phyloP scores from a whole-genome alignment of 495 filamentous ascomycete genomes.

The Trichoderma virens region DNA sequence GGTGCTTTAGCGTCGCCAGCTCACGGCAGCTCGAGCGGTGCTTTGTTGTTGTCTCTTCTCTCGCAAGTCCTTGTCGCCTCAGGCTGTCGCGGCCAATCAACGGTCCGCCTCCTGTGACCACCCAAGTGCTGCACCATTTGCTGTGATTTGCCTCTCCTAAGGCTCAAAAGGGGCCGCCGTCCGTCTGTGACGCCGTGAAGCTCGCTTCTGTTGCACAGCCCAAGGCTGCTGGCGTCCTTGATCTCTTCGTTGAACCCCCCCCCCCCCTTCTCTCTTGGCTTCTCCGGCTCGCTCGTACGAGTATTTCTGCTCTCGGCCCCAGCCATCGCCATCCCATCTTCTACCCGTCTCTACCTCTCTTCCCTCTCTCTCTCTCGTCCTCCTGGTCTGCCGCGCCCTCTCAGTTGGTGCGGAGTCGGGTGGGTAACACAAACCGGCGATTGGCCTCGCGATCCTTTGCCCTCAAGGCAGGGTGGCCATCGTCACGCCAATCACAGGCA shows the following conservation, averaged over 20 bases:
- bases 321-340: no score
- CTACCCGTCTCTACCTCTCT: neutral
- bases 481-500: neutral
- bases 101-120: neutral
- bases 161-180: neutral
- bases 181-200: neutral
- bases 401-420: neutral
- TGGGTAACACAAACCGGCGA: neutral
- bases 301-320: neutral
- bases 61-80: neutral
- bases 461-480: conserved; percentile 2
- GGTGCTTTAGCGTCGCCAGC: neutral
- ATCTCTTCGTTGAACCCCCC: neutral
- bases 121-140: neutral
- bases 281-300: neutral
- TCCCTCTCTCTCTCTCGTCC: neutral
- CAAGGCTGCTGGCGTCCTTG: neutral
- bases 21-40: neutral
- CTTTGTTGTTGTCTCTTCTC: conserved; percentile 4
- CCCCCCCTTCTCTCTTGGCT: no score
- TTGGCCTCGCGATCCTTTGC: neutral
- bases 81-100: neutral
- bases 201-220: neutral
- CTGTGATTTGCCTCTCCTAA: neutral
- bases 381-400: neutral